Percentiles rank a stretch among this genome's conserved stretches.
These are phyloP conservation scores for Heliosperma pusillum DNA, from an alignment of 148 eudicot genomes.

Conservation along the genomic window DNA sequence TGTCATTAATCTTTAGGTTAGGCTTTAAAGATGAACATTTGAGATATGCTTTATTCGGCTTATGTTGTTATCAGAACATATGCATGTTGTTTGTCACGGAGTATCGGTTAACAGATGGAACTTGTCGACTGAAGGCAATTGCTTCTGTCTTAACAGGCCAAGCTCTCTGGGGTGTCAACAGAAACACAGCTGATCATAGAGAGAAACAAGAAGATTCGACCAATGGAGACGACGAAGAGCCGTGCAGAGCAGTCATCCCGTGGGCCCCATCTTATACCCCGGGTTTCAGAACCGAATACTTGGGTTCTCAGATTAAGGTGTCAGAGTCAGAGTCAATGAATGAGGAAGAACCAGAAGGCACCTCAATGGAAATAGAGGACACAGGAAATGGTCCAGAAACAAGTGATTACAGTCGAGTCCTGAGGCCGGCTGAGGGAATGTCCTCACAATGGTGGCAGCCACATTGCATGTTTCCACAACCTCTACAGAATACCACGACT, in stretches of 20 bases:
- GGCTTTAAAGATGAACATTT: background rate
- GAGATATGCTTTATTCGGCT: no score
- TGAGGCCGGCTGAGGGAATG: background rate
- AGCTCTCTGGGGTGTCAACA: conserved; percentile 29
- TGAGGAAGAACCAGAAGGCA: conserved; percentile 45
- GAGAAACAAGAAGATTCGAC: conserved; percentile 24
- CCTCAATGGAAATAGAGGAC: conserved; percentile 69
- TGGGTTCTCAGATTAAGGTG: conserved; percentile 9
- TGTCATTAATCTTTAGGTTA: background rate
- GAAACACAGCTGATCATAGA: conserved; percentile 13
- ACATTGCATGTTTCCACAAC: conserved; percentile 67
- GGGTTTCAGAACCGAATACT: conserved; percentile 15
- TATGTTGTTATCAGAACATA: background rate
- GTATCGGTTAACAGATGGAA: background rate
- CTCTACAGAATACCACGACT: conserved; percentile 44
- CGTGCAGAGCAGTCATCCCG: conserved; percentile 68
- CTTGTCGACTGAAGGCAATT: conserved; percentile 15
- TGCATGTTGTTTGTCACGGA: no score
- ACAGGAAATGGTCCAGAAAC: conserved; percentile 4
- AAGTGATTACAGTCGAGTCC: background rate
- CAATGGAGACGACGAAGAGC: conserved; percentile 12
- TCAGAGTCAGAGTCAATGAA: conserved; percentile 52
- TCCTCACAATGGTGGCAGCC: conserved; percentile 65
- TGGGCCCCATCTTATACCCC: conserved; percentile 50
- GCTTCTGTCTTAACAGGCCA: conserved; percentile 42